Conservation (phyloP, 495 filamentous ascomycete genomes). For the Hyaloscypha finlandica region DNA sequence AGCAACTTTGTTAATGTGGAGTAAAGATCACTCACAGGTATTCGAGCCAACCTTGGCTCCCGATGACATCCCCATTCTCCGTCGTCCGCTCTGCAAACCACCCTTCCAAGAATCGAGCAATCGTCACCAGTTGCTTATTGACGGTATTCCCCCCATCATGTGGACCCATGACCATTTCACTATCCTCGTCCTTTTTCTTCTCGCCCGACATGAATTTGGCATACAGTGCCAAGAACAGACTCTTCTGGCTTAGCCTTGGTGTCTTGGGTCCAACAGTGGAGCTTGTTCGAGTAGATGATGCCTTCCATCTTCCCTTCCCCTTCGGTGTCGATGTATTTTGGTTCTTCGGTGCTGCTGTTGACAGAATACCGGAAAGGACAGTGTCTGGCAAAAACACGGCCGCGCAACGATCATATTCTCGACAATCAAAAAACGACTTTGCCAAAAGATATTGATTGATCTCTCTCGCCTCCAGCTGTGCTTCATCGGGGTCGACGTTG, state of each 20-base stretch:
- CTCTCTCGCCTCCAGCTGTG: conserved; percentile 76
- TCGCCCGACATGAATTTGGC: conserved; percentile 91
- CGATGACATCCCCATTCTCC: conserved; percentile 53
- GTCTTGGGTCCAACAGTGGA: conserved; percentile 43
- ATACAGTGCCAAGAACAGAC: conserved; percentile 90
- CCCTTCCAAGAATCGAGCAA: conserved; percentile 72
- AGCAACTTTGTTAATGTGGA: conserved; percentile 3
- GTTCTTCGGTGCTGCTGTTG: conserved; percentile 41
- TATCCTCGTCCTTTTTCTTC: conserved; percentile 94
- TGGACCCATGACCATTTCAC: conserved; percentile 96
- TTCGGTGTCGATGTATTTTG: conserved; percentile 45
- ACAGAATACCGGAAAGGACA: conserved; percentile 61
- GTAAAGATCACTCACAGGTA: conserved; percentile 57
- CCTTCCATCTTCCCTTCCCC: conserved; percentile 41
- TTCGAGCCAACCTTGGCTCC: conserved; percentile 90
- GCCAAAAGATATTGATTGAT: conserved; percentile 83
- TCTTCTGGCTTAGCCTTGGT: conserved; percentile 76
- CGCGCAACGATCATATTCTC: conserved; percentile 92
- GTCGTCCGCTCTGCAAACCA: conserved; percentile 70
- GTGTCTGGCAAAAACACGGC: conserved; percentile 82
- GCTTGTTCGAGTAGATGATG: conserved; percentile 32
- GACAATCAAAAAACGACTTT: conserved; percentile 93
- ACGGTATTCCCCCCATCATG: conserved; percentile 78
- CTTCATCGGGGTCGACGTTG: conserved; percentile 66
- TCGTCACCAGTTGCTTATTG: conserved; percentile 78